These are phyloP conservation scores for Annulohypoxylon nitens DNA, from an alignment of 495 filamentous ascomycete genomes.

Conservation along the genomic window DNA sequence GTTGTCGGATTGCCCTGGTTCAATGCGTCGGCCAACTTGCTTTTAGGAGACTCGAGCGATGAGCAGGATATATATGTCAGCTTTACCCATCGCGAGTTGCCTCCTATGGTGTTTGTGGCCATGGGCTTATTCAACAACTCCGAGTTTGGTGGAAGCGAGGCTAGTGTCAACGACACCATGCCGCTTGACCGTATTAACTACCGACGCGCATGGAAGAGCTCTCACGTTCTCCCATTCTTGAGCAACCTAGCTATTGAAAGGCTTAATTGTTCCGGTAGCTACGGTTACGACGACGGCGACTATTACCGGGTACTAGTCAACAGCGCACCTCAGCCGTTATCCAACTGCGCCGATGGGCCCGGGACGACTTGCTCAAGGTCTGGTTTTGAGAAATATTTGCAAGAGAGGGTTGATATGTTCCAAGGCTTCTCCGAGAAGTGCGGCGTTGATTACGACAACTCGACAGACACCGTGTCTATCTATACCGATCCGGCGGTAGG, in stretches of 20 bases:
- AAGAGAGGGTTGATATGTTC: conserved; percentile 50
- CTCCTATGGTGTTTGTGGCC: conserved; percentile 61
- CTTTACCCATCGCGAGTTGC: conserved; percentile 66
- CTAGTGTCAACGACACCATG: conserved; percentile 62
- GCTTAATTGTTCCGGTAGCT: conserved; percentile 54
- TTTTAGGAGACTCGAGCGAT: conserved; percentile 46
- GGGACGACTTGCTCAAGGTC: conserved; percentile 54
- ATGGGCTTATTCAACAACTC: conserved; percentile 66
- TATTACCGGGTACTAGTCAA: conserved; percentile 57
- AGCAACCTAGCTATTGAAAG: conserved; percentile 60
- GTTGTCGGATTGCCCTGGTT: conserved; percentile 64
- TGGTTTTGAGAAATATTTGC: conserved; percentile 50
- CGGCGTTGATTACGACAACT: conserved; percentile 51
- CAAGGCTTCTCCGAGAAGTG: conserved; percentile 53
- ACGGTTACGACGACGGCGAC: conserved; percentile 53
- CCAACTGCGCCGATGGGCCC: conserved; percentile 53
- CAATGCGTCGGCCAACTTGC: conserved; percentile 56
- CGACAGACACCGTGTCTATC: conserved; percentile 52
- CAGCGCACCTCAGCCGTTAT: conserved; percentile 53
- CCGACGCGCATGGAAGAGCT: conserved; percentile 61
- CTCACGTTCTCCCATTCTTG: conserved; percentile 59
- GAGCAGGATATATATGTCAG: conserved; percentile 62
- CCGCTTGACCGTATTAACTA: conserved; percentile 62
- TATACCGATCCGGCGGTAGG: conserved; percentile 52
- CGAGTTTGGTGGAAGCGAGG: conserved; percentile 55